phyloP scores from a whole-genome alignment of 176 grass and related monocot species.

The Cenchrus purpureus region DNA sequence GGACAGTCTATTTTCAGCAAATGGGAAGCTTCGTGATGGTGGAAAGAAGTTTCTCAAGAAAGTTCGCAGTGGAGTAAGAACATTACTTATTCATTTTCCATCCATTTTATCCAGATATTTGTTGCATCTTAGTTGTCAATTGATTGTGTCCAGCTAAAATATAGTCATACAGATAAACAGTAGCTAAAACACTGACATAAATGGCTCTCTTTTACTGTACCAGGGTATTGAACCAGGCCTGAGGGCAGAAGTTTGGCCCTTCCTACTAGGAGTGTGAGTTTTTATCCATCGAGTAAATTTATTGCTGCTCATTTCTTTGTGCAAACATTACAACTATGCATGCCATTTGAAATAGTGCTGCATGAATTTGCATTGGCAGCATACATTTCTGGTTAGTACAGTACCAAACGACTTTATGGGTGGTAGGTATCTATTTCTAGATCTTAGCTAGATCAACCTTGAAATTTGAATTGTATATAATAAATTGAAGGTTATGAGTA shows the following conservation, averaged over 20 bases:
- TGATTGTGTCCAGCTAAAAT: slow-evolving; percentile 6
- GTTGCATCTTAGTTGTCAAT: background rate
- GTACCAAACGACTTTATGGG: background rate
- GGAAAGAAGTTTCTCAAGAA: slow-evolving; percentile 93
- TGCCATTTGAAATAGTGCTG: background rate
- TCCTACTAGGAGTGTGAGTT: slow-evolving; percentile 93
- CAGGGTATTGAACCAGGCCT: slow-evolving; percentile 89
- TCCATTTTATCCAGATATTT: background rate
- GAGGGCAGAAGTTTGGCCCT: slow-evolving; percentile 97
- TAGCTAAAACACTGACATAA: slow-evolving; percentile 40
- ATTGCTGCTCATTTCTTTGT: slow-evolving; percentile 23
- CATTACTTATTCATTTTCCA: slow-evolving; percentile 27
- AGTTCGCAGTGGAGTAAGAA: slow-evolving; percentile 93
- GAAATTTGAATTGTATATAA: slow-evolving; percentile 6
- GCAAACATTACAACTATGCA: background rate
- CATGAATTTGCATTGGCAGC: background rate
- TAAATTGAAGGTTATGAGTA: background rate
- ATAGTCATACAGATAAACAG: background rate
- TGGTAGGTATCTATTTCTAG: background rate
- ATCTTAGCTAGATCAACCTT: background rate
- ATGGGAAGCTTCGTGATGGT: slow-evolving; percentile 85
- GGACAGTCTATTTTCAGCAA: slow-evolving; percentile 65
- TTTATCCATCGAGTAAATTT: slow-evolving; percentile 30
- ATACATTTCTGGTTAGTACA: background rate
- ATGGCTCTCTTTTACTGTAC: slow-evolving; percentile 33